Conservation (phyloP, 768 basidiomycete species). For the Calocybe indica region DNA sequence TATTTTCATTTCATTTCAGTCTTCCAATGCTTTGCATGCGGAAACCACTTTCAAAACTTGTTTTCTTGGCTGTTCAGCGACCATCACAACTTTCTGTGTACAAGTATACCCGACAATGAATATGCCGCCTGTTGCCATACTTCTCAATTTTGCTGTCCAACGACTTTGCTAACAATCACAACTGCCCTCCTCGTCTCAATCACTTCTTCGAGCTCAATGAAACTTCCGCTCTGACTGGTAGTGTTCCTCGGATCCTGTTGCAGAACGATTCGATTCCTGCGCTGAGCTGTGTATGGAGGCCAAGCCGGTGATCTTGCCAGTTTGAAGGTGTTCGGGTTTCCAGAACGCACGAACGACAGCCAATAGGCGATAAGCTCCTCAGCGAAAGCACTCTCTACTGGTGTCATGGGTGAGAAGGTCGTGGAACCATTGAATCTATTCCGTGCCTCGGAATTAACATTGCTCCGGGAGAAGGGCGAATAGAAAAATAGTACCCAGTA, state of each 20-base stretch:
- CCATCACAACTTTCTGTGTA: no score
- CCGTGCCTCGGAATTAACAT: neutral
- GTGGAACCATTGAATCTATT: constrained; percentile 12
- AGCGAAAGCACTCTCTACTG: constrained; percentile 44
- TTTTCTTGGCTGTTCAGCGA: no score
- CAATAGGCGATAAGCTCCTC: constrained; percentile 60
- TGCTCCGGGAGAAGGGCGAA: neutral
- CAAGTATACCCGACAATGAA: no score
- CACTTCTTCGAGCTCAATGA: constrained; percentile 30
- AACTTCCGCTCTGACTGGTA: constrained; percentile 31
- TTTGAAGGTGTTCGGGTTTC: constrained; percentile 51
- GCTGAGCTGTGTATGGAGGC: constrained; percentile 27
- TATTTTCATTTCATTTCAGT: no score
- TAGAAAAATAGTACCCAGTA: constrained; percentile 40
- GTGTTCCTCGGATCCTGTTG: constrained; percentile 27
- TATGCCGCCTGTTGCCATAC: no score
- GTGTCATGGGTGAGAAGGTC: constrained; percentile 21
- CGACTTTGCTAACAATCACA: constrained; percentile 20
- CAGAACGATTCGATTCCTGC: constrained; percentile 37
- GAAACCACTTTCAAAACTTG: no score
- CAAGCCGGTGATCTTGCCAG: constrained; percentile 46
- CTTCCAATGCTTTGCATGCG: no score
- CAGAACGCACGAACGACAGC: constrained; percentile 57
- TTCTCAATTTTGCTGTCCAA: constrained; percentile 26
- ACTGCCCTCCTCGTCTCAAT: constrained; percentile 33